Conservation (phyloP, 225 moss, liverwort and hornwort species). For the Physcomitrium patens region DNA sequence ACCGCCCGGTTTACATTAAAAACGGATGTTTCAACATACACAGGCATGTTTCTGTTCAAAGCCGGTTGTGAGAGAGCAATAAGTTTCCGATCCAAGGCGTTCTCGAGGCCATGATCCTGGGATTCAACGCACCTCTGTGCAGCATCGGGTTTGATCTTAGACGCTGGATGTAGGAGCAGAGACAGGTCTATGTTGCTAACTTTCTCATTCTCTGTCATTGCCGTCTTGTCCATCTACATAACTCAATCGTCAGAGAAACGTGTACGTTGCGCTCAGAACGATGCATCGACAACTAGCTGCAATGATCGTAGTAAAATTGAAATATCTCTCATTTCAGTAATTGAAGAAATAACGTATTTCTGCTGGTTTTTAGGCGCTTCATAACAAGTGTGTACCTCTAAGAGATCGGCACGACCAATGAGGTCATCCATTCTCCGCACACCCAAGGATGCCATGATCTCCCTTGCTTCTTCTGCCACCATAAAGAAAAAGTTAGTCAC, state of each 20-base stretch:
- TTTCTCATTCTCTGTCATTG: constrained; percentile 60
- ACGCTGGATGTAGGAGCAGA: constrained; percentile 71
- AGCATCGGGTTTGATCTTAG: constrained; percentile 58
- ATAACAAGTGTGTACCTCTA: constrained; percentile 32
- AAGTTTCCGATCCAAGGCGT: constrained; percentile 63
- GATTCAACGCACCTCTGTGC: constrained; percentile 71
- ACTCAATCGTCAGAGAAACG: constrained; percentile 19
- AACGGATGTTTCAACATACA: constrained; percentile 70
- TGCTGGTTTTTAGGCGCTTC: too few species aligned
- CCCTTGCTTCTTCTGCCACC: constrained; percentile 83
- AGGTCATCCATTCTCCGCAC: constrained; percentile 68
- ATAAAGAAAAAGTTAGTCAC: constrained; percentile 87
- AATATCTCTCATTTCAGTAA: too few species aligned
- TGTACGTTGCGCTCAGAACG: background rate
- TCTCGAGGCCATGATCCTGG: constrained; percentile 74
- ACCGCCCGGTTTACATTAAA: constrained; percentile 75
- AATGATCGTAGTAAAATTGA: too few species aligned
- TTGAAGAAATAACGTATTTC: background rate
- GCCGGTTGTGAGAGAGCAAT: constrained; percentile 75
- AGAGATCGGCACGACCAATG: constrained; percentile 67
- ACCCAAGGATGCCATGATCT: constrained; percentile 74
- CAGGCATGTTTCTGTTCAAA: constrained; percentile 57
- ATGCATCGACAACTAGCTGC: background rate
- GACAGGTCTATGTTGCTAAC: constrained; percentile 75
- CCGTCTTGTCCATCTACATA: constrained; percentile 54